Percentiles rank a stretch among this genome's conserved stretches.
Conservation (phyloP, 2,329 filamentous ascomycete genomes). For the Myotisia sp. region DNA sequence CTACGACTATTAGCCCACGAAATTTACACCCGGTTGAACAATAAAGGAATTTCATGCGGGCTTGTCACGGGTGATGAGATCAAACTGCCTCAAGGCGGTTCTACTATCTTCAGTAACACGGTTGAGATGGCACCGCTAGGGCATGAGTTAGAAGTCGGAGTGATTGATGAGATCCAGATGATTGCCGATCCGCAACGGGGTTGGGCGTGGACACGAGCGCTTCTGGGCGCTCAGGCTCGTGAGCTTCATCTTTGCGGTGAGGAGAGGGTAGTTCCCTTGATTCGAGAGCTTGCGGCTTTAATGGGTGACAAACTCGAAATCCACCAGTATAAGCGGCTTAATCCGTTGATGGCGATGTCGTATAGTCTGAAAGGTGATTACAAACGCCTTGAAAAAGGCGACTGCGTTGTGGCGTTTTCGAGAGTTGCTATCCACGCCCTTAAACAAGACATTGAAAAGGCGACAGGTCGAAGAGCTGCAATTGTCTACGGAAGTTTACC, state of each 20-base stretch:
- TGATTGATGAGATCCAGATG: conserved; percentile 99
- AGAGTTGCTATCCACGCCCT: conserved; percentile 67
- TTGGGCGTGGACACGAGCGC: conserved; percentile 86
- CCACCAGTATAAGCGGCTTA: conserved; percentile 72
- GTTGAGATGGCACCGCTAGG: conserved; percentile 71
- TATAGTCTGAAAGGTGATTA: conserved; percentile 51
- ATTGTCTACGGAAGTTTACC: conserved; percentile 87
- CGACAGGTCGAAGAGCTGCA: conserved; percentile 67
- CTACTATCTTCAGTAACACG: conserved; percentile 64
- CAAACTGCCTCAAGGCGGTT: conserved; percentile 48
- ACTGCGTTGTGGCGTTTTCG: conserved; percentile 79
- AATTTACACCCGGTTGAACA: conserved; percentile 74
- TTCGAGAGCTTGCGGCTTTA: conserved; percentile 60
- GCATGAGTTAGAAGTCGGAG: conserved; percentile 62
- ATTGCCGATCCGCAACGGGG: conserved; percentile 66
- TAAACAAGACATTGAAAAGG: conserved; percentile 60
- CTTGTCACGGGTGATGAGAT: conserved; percentile 87
- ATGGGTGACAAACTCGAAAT: conserved; percentile 72
- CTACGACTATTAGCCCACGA: conserved; percentile 82
- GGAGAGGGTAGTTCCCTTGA: conserved; percentile 62
- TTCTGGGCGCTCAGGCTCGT: conserved; percentile 71
- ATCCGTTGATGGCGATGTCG: conserved; percentile 54
- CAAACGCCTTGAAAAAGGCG: conserved; percentile 62
- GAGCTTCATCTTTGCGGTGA: conserved; percentile 93
- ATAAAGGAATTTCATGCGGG: conserved; percentile 61